These are phyloP conservation scores for Misopates orontium DNA, from an alignment of 257 asterid species.

Conservation along the genomic window DNA sequence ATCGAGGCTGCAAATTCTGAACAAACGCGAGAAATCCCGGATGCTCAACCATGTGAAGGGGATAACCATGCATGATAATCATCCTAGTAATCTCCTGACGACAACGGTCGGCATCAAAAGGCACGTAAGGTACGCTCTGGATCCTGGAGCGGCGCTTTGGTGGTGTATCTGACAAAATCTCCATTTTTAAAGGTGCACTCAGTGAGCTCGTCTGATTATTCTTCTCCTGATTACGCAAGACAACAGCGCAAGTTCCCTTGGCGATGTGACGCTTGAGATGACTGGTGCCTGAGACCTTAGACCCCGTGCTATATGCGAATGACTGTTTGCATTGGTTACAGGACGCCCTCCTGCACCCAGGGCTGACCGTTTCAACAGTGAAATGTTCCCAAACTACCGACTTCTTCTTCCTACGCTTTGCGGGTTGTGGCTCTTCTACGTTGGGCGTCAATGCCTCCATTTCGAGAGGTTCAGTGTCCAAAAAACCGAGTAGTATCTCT, in stretches of 20 bases:
- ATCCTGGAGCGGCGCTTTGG: slow-evolving; percentile 79
- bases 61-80: slow-evolving; percentile 94
- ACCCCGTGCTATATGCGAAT: slow-evolving; percentile 88
- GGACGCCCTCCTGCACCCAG: slow-evolving; percentile 77
- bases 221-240: slow-evolving; percentile 70
- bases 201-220: slow-evolving; percentile 46
- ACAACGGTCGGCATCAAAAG: slow-evolving; percentile 85
- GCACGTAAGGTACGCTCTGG: too few relatives aligned
- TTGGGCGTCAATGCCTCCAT: too few relatives aligned
- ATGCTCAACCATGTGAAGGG: slow-evolving; percentile 93
- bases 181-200: slow-evolving; percentile 68
- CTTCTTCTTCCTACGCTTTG: slow-evolving; percentile 76
- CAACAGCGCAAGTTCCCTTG: slow-evolving; percentile 79
- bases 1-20: slow-evolving; percentile 85
- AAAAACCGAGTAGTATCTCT: slow-evolving; percentile 46
- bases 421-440: slow-evolving; percentile 34
- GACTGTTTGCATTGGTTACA: slow-evolving; percentile 98
- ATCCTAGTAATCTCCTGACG: slow-evolving; percentile 78
- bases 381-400: slow-evolving; percentile 96
- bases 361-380: slow-evolving; percentile 70
- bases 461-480: too few relatives aligned
- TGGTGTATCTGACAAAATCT: slow-evolving; percentile 40
- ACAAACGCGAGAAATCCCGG: slow-evolving; percentile 83
- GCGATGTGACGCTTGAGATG: slow-evolving; percentile 96
- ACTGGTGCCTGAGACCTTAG: slow-evolving; percentile 90